phyloP scores from a whole-genome alignment of 2,329 filamentous ascomycete species.

The Leptographium procerum region DNA sequence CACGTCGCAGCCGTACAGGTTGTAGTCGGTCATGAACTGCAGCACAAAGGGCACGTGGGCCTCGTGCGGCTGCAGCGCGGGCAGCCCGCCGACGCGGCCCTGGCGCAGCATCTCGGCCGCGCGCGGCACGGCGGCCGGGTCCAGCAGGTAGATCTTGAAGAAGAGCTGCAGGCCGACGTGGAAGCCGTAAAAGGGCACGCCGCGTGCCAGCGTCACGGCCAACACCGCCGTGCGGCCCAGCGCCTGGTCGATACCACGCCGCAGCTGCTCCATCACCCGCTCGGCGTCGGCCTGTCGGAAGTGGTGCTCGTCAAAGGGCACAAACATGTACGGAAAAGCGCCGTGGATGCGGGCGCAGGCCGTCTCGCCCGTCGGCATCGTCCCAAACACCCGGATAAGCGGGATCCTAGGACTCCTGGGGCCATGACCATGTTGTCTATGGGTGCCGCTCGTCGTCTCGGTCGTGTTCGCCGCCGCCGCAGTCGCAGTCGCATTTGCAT shows the following conservation, averaged over 20 bases:
- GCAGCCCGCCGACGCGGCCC: conserved; percentile 53
- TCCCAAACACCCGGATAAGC: conserved; percentile 22
- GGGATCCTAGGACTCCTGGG: conserved; percentile 61
- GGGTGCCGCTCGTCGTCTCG: neutral
- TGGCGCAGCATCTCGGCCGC: conserved; percentile 79
- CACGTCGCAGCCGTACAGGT: conserved; percentile 86
- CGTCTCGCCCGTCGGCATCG: neutral
- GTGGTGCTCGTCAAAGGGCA: conserved; percentile 27
- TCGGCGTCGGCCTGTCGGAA: conserved; percentile 2
- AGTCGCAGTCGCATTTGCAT: no score
- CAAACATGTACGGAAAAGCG: conserved; percentile 88
- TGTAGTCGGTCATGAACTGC: conserved; percentile 98
- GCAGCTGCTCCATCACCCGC: conserved; percentile 34
- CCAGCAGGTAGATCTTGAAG: conserved; percentile 89
- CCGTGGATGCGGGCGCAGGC: conserved; percentile 88
- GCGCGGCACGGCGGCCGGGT: conserved; percentile 76
- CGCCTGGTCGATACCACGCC: conserved; percentile 82
- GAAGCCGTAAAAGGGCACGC: conserved; percentile 91
- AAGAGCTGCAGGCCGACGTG: conserved; percentile 85
- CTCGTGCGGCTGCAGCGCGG: conserved; percentile 92
- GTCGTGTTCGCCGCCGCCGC: neutral
- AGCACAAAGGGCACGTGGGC: conserved; percentile 84
- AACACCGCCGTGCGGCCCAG: conserved; percentile 63
- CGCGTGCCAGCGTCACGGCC: conserved; percentile 84
- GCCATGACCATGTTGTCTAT: neutral